Base-by-base conservation (phyloP, 2,329 filamentous ascomycete species). In the Endothia cerciana region DNA sequence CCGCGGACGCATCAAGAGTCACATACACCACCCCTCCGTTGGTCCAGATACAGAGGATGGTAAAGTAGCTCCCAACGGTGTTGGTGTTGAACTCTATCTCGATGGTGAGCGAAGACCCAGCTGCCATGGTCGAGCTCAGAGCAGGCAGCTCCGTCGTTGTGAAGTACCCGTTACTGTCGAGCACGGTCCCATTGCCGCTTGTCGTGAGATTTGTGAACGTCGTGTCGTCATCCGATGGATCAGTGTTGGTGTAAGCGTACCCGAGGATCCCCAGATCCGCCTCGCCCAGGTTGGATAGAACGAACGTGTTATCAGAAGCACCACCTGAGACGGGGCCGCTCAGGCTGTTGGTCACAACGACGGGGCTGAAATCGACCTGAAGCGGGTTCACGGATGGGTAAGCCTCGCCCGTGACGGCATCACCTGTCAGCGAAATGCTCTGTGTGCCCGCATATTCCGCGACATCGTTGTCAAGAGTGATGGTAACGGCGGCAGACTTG, bases 341-440 rank as follows among this genome's bases (percentile, higher is more conserved):
- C 7, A 45, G 53, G 45, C 41, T 41, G 19, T 62, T 62, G 60
- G 45, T 62, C 33, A 63, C 49, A 13, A 81, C 75, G 22, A 81
- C 68, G 17, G 76, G 75, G 6, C 79, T 78, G 64, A 81, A 79
- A 58, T 78, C 76, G 28, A 79, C 74, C 19, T 76, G 75, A 1
- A 71, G 72, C 1, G 80, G 78, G 0, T 74, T 74, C 5, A 79
- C 72, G 6, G 71, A 72, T 36, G 81, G 66, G 64, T 76, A 79
- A 0, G 80, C 71, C 3, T 67, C 70, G 17, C 73, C 72, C 41
- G 76, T 80, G 49, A 80, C 76, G 17, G 76, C 74, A 7, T 72
- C 78, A 4, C 80, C 79, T 3, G 73, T 73, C 1, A 81, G 70
- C 10, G 74, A 74, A 2, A 81, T 70, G 3, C 78, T 76, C n/a